Evolutionary conservation across 768 basidiomycete genomes (phyloP).

Genomic region (Glaciozyma antarctica): DNA sequence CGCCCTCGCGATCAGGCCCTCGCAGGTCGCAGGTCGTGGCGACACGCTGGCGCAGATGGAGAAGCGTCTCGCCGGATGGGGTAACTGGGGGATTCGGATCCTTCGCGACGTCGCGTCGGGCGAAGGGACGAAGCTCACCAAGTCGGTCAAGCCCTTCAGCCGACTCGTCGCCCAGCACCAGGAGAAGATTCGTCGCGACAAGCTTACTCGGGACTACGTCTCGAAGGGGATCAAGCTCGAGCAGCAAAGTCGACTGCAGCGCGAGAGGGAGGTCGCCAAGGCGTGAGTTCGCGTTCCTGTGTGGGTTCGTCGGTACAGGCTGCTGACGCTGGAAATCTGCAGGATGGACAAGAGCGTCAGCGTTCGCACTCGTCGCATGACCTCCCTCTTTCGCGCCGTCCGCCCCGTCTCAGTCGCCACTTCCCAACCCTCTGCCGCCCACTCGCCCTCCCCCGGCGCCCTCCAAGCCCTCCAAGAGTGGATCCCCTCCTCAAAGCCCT

Average conservation of each 20-base stretch:
- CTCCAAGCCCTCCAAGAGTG: neutral
- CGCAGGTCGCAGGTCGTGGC: neutral
- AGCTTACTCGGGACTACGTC: neutral
- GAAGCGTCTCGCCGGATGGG: neutral
- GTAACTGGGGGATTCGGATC: neutral
- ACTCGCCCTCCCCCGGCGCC: neutral
- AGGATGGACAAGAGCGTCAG: conserved; percentile 5
- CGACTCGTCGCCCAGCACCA: conserved; percentile 1
- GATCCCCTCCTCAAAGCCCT: neutral
- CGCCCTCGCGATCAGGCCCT: conserved; percentile 1
- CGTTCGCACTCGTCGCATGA: conserved; percentile 5
- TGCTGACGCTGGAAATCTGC: too few species aligned
- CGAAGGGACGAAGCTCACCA: neutral
- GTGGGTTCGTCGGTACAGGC: too few species aligned
- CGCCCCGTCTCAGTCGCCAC: neutral
- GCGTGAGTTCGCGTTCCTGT: neutral
- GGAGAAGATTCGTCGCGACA: conserved; percentile 2
- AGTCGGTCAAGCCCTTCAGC: neutral
- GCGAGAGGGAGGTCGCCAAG: conserved; percentile 1
- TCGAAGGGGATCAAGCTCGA: neutral
- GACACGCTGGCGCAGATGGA: neutral
- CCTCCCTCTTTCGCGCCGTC: conserved; percentile 4
- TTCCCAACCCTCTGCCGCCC: neutral
- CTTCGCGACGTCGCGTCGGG: conserved; percentile 1
- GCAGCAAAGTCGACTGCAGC: neutral